These are phyloP conservation scores for Calonectria crousiana DNA, from an alignment of 2,329 filamentous ascomycete species.

Conservation along the genomic window DNA sequence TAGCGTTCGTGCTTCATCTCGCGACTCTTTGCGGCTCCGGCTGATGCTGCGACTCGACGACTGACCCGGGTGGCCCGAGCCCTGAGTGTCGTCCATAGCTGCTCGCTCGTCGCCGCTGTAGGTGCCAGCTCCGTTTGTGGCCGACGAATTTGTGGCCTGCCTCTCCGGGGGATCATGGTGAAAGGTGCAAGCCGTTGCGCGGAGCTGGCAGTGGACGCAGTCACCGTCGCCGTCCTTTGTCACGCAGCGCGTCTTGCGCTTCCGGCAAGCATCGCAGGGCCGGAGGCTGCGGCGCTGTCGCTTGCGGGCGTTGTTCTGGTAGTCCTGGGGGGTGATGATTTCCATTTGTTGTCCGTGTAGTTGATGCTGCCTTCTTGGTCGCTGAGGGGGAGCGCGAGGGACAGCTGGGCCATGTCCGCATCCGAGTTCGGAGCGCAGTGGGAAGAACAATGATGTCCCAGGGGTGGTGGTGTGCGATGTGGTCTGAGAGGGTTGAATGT, in stretches of 20 bases:
- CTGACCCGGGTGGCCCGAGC: constrained; percentile 8
- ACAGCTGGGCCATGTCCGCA: constrained; percentile 28
- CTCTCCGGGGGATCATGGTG: constrained; percentile 46
- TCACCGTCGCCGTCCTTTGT: constrained; percentile 44
- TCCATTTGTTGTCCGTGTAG: constrained; percentile 42
- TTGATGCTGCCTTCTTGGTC: constrained; percentile 18
- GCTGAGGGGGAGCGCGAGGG: constrained; percentile 22
- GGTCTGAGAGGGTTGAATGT: constrained; percentile 3
- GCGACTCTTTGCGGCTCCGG: constrained; percentile 38
- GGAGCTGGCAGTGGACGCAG: constrained; percentile 46
- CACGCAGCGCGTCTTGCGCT: constrained; percentile 50
- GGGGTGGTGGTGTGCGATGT: constrained; percentile 5
- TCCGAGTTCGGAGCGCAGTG: background rate
- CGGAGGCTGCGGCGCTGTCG: constrained; percentile 45
- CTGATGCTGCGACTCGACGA: constrained; percentile 23
- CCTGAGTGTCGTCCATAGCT: constrained; percentile 26
- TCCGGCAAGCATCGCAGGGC: constrained; percentile 50
- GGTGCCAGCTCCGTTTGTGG: constrained; percentile 27
- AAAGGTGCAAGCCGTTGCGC: constrained; percentile 45
- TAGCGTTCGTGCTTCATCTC: constrained; percentile 40
- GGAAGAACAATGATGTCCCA: background rate
- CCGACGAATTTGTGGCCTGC: constrained; percentile 35
- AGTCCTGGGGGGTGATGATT: constrained; percentile 48
- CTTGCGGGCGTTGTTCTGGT: constrained; percentile 45
- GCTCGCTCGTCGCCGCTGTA: constrained; percentile 35